Percentiles rank a stretch among this genome's conserved stretches.
phyloP scores from a whole-genome alignment of 2,329 filamentous ascomycete species.

The Aphanocladium album region DNA sequence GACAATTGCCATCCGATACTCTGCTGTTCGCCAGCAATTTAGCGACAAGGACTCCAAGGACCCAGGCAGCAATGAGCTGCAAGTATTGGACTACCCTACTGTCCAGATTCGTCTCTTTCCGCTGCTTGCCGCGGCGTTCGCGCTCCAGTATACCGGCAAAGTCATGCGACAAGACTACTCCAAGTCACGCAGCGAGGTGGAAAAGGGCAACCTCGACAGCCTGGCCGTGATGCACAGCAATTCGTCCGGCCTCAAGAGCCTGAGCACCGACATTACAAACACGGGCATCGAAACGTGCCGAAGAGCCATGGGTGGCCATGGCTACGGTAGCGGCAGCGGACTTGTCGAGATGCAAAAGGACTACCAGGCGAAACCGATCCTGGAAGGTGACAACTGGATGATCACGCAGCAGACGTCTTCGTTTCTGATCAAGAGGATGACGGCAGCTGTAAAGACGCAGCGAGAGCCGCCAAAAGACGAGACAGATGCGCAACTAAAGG shows the following conservation, averaged over 20 bases:
- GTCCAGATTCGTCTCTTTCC: constrained; percentile 70
- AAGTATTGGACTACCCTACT: constrained; percentile 77
- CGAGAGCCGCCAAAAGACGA: constrained; percentile 57
- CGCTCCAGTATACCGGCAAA: constrained; percentile 73
- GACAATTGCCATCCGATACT: constrained; percentile 72
- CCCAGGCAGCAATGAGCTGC: constrained; percentile 58
- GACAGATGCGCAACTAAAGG: constrained; percentile 60
- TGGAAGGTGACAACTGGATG: constrained; percentile 82
- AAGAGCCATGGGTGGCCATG: constrained; percentile 71
- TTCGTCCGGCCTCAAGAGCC: constrained; percentile 70
- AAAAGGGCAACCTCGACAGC: constrained; percentile 38
- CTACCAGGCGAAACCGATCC: constrained; percentile 65
- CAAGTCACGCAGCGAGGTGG: constrained; percentile 46
- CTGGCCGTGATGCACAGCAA: constrained; percentile 72
- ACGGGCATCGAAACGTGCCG: constrained; percentile 72
- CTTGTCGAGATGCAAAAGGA: constrained; percentile 72
- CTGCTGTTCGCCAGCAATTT: constrained; percentile 70
- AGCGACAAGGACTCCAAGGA: constrained; percentile 64
- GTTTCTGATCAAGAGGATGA: constrained; percentile 62
- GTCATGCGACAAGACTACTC: constrained; percentile 70
- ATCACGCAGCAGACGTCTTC: constrained; percentile 73
- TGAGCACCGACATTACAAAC: constrained; percentile 65
- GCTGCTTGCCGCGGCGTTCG: constrained; percentile 67
- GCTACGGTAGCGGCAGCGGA: constrained; percentile 70
- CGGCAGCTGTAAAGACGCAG: constrained; percentile 49